Evolutionary conservation across 2,329 filamentous ascomycete species (phyloP), one percentile per base, ranked within the genome.

Genomic region (Botrytis byssoidea): DNA sequence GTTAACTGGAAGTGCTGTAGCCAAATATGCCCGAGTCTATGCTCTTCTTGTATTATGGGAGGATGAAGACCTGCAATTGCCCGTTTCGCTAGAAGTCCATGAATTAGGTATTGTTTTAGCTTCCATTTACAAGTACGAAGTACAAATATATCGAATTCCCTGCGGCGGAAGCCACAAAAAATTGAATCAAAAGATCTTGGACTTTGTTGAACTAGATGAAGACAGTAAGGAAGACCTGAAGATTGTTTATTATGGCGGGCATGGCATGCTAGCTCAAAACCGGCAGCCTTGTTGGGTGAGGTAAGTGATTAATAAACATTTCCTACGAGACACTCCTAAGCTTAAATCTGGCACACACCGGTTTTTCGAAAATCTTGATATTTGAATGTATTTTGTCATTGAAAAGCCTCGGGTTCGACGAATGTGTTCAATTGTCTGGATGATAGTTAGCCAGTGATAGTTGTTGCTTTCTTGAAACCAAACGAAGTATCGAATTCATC

Each of bases 11-110:
- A 51, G 46, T n/a, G 22, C 10, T 0, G 46, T 14, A 51, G 46
- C n/a, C 46, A n/a, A 25, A 5, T 89, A 91, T 75, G 83, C 82
- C 4, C 85, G 84, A 71, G 87, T 70, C 4, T 57, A 65, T 18
- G 40, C 29, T 20, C 63, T 65, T 22, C 63, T 65, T 8, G 9
- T 65, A 20, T 46, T 32, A 29, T 46, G 35, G 61, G 35, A 64
- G 10, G 61, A 64, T 10, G 61, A 64, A 40, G 61, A 44, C n/a
- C 61, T 14, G n/a, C 16, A 29, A n/a, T 29, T 65, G 9, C 42
- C 14, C 3, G 18, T 44, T 65, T 46, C 61, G 0, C 14, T 6
- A 18, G 37, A 65, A 25, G 37, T 44, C 8, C 14, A 46, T 4
- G 61, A 42, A 9, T 42, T 64, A 29, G 32, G 20, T 7, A 3